phyloP scores from a whole-genome alignment of 2,329 filamentous ascomycete genomes.

The Xylariales sp. region DNA sequence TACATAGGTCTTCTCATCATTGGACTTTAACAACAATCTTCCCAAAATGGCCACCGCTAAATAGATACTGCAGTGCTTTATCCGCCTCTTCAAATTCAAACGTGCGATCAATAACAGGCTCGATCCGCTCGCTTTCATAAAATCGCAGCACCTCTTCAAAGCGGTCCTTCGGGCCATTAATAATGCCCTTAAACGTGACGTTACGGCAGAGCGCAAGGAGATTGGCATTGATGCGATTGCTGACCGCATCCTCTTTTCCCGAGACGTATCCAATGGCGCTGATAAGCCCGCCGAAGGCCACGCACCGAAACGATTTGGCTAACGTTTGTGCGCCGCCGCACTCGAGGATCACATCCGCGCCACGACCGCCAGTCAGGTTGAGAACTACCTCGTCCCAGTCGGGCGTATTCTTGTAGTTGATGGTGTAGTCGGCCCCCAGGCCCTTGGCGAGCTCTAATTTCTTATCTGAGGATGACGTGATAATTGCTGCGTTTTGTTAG shows the following conservation, averaged over 20 bases:
- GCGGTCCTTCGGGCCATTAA: constrained; percentile 68
- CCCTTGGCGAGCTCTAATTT: constrained; percentile 60
- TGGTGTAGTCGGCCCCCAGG: constrained; percentile 63
- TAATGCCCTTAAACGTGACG: constrained; percentile 59
- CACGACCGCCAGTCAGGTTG: constrained; percentile 56
- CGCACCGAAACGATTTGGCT: constrained; percentile 62
- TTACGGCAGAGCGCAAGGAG: constrained; percentile 55
- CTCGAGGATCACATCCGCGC: constrained; percentile 67
- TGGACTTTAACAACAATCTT: constrained; percentile 64
- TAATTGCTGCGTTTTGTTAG: constrained; percentile 36
- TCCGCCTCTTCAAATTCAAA: constrained; percentile 60
- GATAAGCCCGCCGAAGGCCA: constrained; percentile 67
- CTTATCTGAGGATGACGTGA: constrained; percentile 57
- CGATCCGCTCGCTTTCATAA: constrained; percentile 58
- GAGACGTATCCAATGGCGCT: constrained; percentile 57
- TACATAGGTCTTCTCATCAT: neutral
- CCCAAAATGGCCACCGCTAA: constrained; percentile 65
- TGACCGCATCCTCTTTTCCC: constrained; percentile 60
- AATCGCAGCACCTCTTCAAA: constrained; percentile 66
- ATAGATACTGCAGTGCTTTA: constrained; percentile 65
- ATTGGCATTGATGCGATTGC: constrained; percentile 63
- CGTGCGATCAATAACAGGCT: constrained; percentile 60
- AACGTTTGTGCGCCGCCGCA: constrained; percentile 65
- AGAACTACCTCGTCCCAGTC: constrained; percentile 64
- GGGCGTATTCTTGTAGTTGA: constrained; percentile 66